Conservation (phyloP, 1,284 basidiomycete species). For the Moesziomyces antarcticus region DNA sequence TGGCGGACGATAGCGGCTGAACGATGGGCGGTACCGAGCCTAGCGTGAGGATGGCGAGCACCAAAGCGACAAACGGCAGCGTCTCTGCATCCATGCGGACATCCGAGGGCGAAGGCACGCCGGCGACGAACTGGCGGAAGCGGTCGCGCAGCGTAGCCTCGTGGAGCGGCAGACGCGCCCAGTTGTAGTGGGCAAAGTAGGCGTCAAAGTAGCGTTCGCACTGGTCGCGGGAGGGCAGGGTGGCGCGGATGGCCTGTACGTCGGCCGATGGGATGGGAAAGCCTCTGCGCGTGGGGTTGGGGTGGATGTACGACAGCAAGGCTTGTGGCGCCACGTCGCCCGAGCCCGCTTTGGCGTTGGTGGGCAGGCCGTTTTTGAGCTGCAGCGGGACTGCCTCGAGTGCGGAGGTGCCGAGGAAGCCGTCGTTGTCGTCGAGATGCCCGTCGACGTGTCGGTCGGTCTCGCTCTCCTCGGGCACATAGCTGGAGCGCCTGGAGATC, state of each 20-base stretch:
- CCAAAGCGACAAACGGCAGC: constrained; percentile 39
- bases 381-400: constrained; percentile 45
- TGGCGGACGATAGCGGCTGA: constrained; percentile 43
- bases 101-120: constrained; percentile 29
- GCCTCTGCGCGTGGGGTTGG: constrained; percentile 41
- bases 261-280: constrained; percentile 47
- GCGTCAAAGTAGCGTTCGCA: constrained; percentile 50
- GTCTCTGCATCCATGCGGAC: constrained; percentile 46
- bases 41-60: constrained; percentile 41
- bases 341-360: constrained; percentile 5
- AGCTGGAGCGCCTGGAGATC: constrained; percentile 29
- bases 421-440: constrained; percentile 46
- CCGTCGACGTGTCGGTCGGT: constrained; percentile 37
- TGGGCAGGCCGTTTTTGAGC: constrained; percentile 34
- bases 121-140: constrained; percentile 38
- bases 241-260: constrained; percentile 42
- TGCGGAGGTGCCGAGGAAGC: constrained; percentile 42
- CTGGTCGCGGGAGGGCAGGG: constrained; percentile 34
- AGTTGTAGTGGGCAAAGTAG: constrained; percentile 50
- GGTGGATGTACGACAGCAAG: constrained; percentile 39
- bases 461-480: constrained; percentile 36
- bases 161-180: constrained; percentile 41
- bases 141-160: constrained; percentile 35
- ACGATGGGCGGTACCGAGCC: constrained; percentile 43
- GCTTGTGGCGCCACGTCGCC: constrained; percentile 37